These are phyloP conservation scores for Neophaeococcomyces mojaviensis DNA, from an alignment of 2,329 filamentous ascomycete genomes.

Conservation along the genomic window DNA sequence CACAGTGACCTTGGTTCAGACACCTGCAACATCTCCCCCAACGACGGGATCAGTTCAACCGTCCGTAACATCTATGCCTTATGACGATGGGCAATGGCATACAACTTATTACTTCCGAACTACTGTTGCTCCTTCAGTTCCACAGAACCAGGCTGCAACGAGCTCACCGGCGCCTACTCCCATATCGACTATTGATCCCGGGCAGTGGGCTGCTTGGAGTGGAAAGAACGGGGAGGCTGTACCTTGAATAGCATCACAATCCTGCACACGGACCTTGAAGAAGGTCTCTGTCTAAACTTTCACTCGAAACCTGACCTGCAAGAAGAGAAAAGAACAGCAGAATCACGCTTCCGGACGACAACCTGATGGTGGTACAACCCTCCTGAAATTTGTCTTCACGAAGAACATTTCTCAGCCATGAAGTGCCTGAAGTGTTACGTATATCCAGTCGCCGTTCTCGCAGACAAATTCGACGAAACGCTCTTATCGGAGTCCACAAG, in stretches of 20 bases:
- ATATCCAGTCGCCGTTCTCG: too few relatives aligned
- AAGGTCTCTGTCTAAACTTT: neutral
- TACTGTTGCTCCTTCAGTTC: neutral
- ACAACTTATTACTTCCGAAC: conserved; percentile 24
- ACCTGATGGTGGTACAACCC: too few relatives aligned
- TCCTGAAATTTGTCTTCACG: too few relatives aligned
- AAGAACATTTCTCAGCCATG: too few relatives aligned
- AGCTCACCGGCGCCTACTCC: neutral
- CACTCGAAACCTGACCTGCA: too few relatives aligned
- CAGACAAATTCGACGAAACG: too few relatives aligned
- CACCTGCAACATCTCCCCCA: conserved; percentile 8
- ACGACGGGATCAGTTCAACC: conserved; percentile 18
- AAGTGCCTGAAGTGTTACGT: too few relatives aligned
- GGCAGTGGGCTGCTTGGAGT: conserved; percentile 3
- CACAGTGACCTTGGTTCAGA: conserved; percentile 1
- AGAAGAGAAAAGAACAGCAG: too few relatives aligned
- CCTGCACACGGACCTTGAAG: neutral
- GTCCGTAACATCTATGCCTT: conserved; percentile 16
- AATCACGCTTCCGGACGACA: too few relatives aligned
- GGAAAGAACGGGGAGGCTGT: neutral
- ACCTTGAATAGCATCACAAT: too few relatives aligned
- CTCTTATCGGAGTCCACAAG: too few relatives aligned
- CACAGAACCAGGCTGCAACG: conserved; percentile 7
- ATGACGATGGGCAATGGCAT: conserved; percentile 28
- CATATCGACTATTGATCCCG: neutral